Conservation (phyloP, 768 basidiomycete species). For the Nevesoporus exiguus region DNA sequence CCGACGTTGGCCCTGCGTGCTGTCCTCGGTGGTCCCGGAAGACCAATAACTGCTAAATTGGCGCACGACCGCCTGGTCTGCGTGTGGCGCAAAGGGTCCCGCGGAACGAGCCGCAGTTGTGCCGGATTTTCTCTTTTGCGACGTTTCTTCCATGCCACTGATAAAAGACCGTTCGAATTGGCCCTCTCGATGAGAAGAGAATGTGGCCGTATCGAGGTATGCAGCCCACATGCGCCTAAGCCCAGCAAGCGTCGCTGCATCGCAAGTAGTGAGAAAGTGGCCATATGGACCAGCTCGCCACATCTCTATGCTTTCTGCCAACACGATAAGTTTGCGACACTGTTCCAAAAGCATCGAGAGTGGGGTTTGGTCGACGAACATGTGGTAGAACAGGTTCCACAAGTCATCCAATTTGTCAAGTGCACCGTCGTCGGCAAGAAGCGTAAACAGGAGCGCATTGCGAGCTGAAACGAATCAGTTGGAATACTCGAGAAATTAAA, state of each 20-base stretch:
- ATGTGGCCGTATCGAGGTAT: slow-evolving; percentile 11
- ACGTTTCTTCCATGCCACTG: slow-evolving; percentile 10
- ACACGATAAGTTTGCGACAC: slow-evolving; percentile 24
- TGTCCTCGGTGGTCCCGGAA: slow-evolving; percentile 15
- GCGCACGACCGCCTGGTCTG: not conserved
- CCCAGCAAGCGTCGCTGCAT: slow-evolving; percentile 16
- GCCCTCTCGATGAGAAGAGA: slow-evolving; percentile 6
- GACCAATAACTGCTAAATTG: slow-evolving; percentile 27
- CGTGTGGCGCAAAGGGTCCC: slow-evolving; percentile 18
- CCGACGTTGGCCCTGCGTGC: not conserved
- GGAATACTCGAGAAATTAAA: not conserved
- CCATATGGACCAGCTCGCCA: slow-evolving; percentile 29
- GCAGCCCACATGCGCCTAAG: slow-evolving; percentile 21
- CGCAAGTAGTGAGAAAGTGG: slow-evolving; percentile 21
- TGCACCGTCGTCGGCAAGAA: slow-evolving; percentile 21
- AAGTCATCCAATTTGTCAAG: slow-evolving; percentile 10
- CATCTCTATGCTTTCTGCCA: slow-evolving; percentile 13
- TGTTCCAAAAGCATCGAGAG: slow-evolving; percentile 21
- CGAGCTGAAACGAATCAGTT: slow-evolving; percentile 19
- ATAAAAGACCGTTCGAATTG: slow-evolving; percentile 9
- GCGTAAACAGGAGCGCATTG: slow-evolving; percentile 25
- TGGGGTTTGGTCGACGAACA: slow-evolving; percentile 17
- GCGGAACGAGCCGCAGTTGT: slow-evolving; percentile 25
- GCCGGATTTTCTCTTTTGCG: not conserved
- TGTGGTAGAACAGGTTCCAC: slow-evolving; percentile 30